These are phyloP conservation scores for Eruca vesicaria DNA, from an alignment of 441 rosid genomes.

Conservation along the genomic window DNA sequence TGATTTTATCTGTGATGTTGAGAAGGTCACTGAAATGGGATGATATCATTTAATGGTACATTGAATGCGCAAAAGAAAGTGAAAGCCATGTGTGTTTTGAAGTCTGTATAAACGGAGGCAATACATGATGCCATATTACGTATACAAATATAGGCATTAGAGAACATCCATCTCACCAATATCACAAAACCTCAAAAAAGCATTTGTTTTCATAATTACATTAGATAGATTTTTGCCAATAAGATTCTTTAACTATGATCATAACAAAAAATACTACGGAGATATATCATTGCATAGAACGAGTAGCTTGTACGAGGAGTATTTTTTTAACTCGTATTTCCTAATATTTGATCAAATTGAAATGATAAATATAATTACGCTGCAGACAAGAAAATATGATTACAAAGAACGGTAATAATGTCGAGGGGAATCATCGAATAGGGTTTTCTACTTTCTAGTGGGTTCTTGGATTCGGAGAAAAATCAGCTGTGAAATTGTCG, in stretches of 20 bases:
- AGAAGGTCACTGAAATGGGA: neutral
- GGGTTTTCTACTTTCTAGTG: constrained; percentile 1
- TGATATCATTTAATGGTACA: neutral
- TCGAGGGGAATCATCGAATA: constrained; percentile 26
- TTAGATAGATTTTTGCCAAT: too few species aligned
- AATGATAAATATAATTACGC: neutral
- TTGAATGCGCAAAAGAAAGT: neutral
- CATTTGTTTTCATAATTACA: too few species aligned
- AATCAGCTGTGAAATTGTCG: constrained; percentile 31
- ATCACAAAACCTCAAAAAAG: too few species aligned
- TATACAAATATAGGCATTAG: neutral
- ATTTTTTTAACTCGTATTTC: neutral
- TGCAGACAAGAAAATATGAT: constrained; percentile 11
- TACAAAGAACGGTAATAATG: neutral
- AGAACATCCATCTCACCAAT: neutral
- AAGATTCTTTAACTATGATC: too few species aligned
- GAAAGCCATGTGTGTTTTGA: neutral
- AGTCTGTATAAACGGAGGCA: too few species aligned
- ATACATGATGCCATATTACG: neutral
- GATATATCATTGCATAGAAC: neutral
- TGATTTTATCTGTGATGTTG: neutral
- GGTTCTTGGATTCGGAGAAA: constrained; percentile 13
- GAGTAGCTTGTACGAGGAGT: neutral
- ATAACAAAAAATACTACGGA: too few species aligned
- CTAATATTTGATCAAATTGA: neutral